Evolutionary conservation across 1,284 basidiomycete species (phyloP).

Genomic region (Cutaneotrichosporon cavernicola): DNA sequence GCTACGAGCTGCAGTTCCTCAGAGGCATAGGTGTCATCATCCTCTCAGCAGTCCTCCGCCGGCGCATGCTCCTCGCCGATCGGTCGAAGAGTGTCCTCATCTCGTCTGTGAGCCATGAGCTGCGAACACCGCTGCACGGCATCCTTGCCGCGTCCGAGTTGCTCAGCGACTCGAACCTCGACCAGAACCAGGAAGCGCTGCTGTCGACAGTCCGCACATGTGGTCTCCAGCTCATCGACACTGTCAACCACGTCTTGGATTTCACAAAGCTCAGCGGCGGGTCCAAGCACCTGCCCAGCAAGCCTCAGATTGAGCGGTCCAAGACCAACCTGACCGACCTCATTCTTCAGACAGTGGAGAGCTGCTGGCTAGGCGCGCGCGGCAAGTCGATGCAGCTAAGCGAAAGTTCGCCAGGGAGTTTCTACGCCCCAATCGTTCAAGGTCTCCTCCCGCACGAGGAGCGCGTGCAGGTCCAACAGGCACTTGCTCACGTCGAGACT

Average conservation of each 20-base stretch:
- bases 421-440: conserved; percentile 69
- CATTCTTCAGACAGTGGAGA: conserved; percentile 92
- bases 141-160: conserved; percentile 89
- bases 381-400: conserved; percentile 64
- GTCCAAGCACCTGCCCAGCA: conserved; percentile 58
- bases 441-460: conserved; percentile 57
- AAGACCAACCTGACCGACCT: conserved; percentile 80
- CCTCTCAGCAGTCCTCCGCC: conserved; percentile 85
- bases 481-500: conserved; percentile 61
- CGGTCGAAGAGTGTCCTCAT: conserved; percentile 58
- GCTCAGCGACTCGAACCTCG: conserved; percentile 75
- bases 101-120: conserved; percentile 85
- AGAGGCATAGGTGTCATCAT: conserved; percentile 90
- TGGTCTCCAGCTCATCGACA: conserved; percentile 57
- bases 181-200: conserved; percentile 79
- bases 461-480: conserved; percentile 36
- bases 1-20: conserved; percentile 87
- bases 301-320: conserved; percentile 62
- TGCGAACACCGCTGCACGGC: conserved; percentile 84
- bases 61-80: conserved; percentile 89
- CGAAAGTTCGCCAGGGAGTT: conserved; percentile 75
- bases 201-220: conserved; percentile 60
- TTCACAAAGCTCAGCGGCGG: conserved; percentile 95
- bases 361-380: conserved; percentile 89
- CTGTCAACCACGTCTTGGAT: conserved; percentile 92